phyloP scores from a whole-genome alignment of 345 rosid species.

The Gynandropsis gynandra region DNA sequence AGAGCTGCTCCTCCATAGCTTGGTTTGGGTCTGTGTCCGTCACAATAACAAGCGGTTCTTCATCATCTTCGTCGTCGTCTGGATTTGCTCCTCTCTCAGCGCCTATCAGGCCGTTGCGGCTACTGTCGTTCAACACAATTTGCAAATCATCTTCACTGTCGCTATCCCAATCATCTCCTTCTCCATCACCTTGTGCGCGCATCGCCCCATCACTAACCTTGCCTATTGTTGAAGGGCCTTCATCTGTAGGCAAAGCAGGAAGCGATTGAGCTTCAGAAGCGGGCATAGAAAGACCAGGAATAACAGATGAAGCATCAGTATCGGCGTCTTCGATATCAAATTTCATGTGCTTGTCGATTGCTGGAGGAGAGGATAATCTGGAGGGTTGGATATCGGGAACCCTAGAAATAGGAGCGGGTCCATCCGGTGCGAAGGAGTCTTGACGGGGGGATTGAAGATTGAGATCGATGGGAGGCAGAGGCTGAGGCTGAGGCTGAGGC shows the following conservation, averaged over 20 bases:
- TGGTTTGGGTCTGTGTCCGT: slow-evolving; percentile 53
- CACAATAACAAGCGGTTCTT: slow-evolving; percentile 64
- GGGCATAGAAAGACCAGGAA: slow-evolving; percentile 51
- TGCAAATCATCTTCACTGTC: slow-evolving; percentile 97
- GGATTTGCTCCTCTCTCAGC: slow-evolving; percentile 48
- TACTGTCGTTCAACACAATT: slow-evolving; percentile 79
- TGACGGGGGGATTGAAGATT: slow-evolving; percentile 31
- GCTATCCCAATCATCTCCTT: slow-evolving; percentile 72
- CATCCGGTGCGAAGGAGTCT: slow-evolving; percentile 16
- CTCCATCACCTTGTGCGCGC: slow-evolving; percentile 26
- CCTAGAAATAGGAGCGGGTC: slow-evolving; percentile 30
- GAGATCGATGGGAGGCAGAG: slow-evolving; percentile 55
- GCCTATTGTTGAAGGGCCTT: slow-evolving; percentile 14
- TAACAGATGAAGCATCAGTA: slow-evolving; percentile 33
- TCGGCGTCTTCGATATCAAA: slow-evolving; percentile 82
- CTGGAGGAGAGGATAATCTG: slow-evolving; percentile 17
- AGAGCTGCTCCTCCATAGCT: slow-evolving; percentile 53
- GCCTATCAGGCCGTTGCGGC: slow-evolving; percentile 43
- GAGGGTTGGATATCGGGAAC: slow-evolving; percentile 29
- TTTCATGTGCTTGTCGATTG: slow-evolving; percentile 34
- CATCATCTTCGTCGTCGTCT: slow-evolving; percentile 71
- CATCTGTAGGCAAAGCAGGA: slow-evolving; percentile 25
- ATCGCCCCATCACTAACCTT: slow-evolving; percentile 17
- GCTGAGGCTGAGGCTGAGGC: too few relatives aligned
- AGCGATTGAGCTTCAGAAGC: slow-evolving; percentile 18